Evolutionary conservation across 495 filamentous ascomycete species (phyloP), one percentile per base, ranked within the genome.

Genomic region (Daldinia bambusicola): DNA sequence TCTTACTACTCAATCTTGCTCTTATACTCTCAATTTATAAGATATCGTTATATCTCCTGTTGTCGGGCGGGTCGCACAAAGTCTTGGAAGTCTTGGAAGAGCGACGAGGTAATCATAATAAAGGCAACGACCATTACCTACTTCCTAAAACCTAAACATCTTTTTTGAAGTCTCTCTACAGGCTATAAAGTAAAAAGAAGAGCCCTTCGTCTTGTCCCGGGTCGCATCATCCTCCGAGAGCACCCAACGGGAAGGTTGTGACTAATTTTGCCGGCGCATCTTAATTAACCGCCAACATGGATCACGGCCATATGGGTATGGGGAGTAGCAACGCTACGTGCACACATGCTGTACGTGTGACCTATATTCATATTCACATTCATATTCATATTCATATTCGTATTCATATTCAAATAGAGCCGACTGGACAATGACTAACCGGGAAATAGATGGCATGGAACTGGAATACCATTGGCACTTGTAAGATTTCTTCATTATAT

Each of bases 391-490:
- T n/a, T n/a, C 51, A 67, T 26, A 26, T 26, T 26, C 26, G 3
- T 26, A 60, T 66, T 53, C 40, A 13, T 31, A 62, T 59, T 31
- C 6, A 38, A 58, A 32, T 18, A 41, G 41, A 55, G 50, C 60
- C 65, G 51, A 66, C 65, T 69, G 66, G 59, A 61, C 58, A 30
- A 67, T 45, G 16, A 56, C 65, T 70, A 57, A 67, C 51, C 55
- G 38, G 63, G 50, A 9, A 6, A 8, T 57, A 88, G 85, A 88
- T 88, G 86, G 77, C 85, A 52, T 88, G 86, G 85, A 87, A 87
- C 76, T 88, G 85, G 85, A 79, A 85, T 74, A 86, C 83, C 0
- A 77, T 86, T 69, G 83, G 86, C 62, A 66, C 84, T 53, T 86
- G 81, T 75, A 75, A 36, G 73, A 3, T 38, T 41, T 31, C 9